Conservation (phyloP, 306 rosid genomes). For the peach (Prunus persica) region Prunus_persica_NCBIv2 NC_034014.1:27227001-27227500, state of each 20-base stretch:
- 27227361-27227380: not conserved
- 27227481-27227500: too few species aligned
- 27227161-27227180: not conserved
- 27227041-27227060: too few species aligned
- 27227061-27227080: not conserved
- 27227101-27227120: conserved; percentile 7
- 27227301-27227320: conserved; percentile 8
- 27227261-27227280: conserved; percentile 9
- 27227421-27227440: too few species aligned
- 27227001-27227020: too few species aligned
- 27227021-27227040: too few species aligned
- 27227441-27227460: too few species aligned
- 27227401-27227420: not conserved
- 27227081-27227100: not conserved
- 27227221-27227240: conserved; percentile 1
- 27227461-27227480: too few species aligned
- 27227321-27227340: not conserved
- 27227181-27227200: not conserved
- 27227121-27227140: not conserved
- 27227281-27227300: conserved; percentile 9
- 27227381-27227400: conserved; percentile 7
- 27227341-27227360: not conserved
- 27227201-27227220: conserved; percentile 10
- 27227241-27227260: conserved; percentile 11
- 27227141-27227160: not conserved